Percentiles rank a stretch among this genome's conserved stretches.
Evolutionary conservation across 1,139 yeast genomes (phyloP).

Genomic region (Debaryomycetaceae sp.): DNA sequence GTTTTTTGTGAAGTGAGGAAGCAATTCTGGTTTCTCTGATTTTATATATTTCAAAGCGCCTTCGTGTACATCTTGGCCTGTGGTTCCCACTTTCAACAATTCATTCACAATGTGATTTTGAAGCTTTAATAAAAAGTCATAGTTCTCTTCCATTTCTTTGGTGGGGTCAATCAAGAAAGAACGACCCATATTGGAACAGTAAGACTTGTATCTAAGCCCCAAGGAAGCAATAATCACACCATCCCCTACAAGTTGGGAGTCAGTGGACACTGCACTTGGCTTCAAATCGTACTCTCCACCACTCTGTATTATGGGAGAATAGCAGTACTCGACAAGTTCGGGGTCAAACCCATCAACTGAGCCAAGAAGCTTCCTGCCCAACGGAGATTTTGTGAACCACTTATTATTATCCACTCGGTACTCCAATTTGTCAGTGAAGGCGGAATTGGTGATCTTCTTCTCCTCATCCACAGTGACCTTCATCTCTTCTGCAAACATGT

Average conservation of each 20-base stretch:
- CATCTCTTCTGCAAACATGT: slow-evolving; percentile 84
- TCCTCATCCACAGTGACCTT: slow-evolving; percentile 86
- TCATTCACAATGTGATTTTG: slow-evolving; percentile 57
- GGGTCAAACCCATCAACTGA: slow-evolving; percentile 60
- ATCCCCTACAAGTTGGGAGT: slow-evolving; percentile 62
- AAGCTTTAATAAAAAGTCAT: slow-evolving; percentile 68
- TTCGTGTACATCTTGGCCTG: slow-evolving; percentile 64
- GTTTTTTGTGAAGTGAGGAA: slow-evolving; percentile 66
- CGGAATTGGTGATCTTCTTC: slow-evolving; percentile 65
- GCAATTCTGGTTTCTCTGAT: slow-evolving; percentile 61
- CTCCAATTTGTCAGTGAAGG: slow-evolving; percentile 75
- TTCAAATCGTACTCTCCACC: slow-evolving; percentile 82
- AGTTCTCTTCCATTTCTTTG: slow-evolving; percentile 71
- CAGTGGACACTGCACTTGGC: slow-evolving; percentile 78
- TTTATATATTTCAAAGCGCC: slow-evolving; percentile 60
- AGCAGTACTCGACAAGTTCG: slow-evolving; percentile 87
- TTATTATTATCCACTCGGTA: slow-evolving; percentile 74
- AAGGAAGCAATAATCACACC: slow-evolving; percentile 83
- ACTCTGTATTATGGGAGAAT: slow-evolving; percentile 87
- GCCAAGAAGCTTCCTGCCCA: slow-evolving; percentile 53
- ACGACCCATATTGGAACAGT: slow-evolving; percentile 85
- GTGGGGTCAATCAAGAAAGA: slow-evolving; percentile 91
- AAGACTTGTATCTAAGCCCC: slow-evolving; percentile 84
- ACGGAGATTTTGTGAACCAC: slow-evolving; percentile 61
- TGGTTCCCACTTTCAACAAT: slow-evolving; percentile 63